phyloP scores from a whole-genome alignment of 345 rosid genomes.

The Hibiscus tridactylites region DNA sequence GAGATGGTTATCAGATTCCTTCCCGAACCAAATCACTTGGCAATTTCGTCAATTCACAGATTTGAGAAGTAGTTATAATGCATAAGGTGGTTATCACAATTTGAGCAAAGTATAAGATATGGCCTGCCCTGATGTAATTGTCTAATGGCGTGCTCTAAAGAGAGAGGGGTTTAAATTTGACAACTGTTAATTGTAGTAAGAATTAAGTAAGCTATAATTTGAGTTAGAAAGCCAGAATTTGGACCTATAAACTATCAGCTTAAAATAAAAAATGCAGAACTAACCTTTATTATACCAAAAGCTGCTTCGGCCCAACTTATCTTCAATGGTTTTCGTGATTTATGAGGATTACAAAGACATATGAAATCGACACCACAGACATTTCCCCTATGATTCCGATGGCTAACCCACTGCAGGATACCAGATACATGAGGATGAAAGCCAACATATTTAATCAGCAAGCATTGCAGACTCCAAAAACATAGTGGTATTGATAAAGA shows the following conservation, averaged over 20 bases:
- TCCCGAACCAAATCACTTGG: too few relatives aligned
- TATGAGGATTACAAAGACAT: not conserved
- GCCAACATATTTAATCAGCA: slow-evolving; percentile 3
- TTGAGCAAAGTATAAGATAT: too few relatives aligned
- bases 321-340: not conserved
- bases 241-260: not conserved
- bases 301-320: not conserved
- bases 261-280: not conserved
- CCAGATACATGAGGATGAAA: not conserved
- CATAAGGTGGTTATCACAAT: too few relatives aligned
- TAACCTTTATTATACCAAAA: not conserved
- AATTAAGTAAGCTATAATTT: not conserved
- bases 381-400: not conserved
- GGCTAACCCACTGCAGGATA: not conserved
- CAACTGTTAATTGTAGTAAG: not conserved
- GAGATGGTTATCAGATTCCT: too few relatives aligned
- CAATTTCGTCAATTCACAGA: too few relatives aligned
- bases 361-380: too few relatives aligned
- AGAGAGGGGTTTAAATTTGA: not conserved
- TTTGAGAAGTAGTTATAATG: too few relatives aligned
- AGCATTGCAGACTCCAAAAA: not conserved
- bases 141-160: too few relatives aligned
- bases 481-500: not conserved
- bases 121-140: too few relatives aligned
- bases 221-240: not conserved